Conservation (phyloP, 306 rosid species). For the Cicer pinnatifidum region DNA sequence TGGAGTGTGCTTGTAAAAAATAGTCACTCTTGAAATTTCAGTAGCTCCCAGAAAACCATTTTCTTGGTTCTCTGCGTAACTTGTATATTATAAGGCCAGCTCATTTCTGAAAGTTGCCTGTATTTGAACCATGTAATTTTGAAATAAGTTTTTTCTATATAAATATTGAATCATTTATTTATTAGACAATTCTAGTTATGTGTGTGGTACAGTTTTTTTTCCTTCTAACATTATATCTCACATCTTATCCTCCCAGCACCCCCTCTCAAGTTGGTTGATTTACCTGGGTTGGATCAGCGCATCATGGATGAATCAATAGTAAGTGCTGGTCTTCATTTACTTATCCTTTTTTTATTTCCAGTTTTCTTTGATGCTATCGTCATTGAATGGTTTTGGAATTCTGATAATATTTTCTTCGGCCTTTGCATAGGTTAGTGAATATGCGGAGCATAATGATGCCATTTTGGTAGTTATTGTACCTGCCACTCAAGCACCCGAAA, state of each 20-base stretch:
- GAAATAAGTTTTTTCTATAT: slow-evolving; percentile 15
- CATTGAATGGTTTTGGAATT: slow-evolving; percentile 37
- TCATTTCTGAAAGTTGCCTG: slow-evolving; percentile 14
- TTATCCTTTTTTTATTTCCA: background rate
- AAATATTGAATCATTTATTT: slow-evolving; percentile 29
- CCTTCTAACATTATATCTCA: slow-evolving; percentile 37
- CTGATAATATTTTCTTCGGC: slow-evolving; percentile 41
- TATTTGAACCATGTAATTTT: slow-evolving; percentile 20
- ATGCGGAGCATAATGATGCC: slow-evolving; percentile 92
- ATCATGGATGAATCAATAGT: slow-evolving; percentile 86
- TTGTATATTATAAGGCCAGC: background rate
- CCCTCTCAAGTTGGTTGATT: slow-evolving; percentile 86
- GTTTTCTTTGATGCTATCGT: slow-evolving; percentile 5
- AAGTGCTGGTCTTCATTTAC: slow-evolving; percentile 47
- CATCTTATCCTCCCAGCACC: slow-evolving; percentile 73
- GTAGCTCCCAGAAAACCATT: slow-evolving; percentile 10
- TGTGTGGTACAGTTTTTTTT: background rate
- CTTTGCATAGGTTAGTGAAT: slow-evolving; percentile 79
- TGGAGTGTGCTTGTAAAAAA: slow-evolving; percentile 4
- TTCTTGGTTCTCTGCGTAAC: slow-evolving; percentile 20
- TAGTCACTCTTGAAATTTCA: slow-evolving; percentile 13
- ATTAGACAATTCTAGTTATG: slow-evolving; percentile 19
- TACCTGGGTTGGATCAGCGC: slow-evolving; percentile 98
- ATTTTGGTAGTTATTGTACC: slow-evolving; percentile 83
- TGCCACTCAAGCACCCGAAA: slow-evolving; percentile 90